Evolutionary conservation across 2,329 filamentous ascomycete species (phyloP).

Genomic region (Cytospora piceae): DNA sequence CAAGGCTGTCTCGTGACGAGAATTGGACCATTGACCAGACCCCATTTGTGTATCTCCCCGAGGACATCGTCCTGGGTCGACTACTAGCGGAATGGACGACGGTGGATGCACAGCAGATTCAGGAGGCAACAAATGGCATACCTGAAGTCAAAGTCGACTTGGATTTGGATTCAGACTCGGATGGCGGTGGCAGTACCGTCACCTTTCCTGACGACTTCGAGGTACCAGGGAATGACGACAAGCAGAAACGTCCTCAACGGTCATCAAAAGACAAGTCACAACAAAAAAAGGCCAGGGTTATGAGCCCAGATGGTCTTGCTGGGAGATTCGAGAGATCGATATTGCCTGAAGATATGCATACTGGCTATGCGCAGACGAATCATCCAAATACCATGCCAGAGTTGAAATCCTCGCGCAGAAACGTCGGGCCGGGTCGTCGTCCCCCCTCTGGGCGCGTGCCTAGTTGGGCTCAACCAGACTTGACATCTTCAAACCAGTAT

Average conservation of each 20-base stretch:
- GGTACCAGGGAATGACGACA: not conserved
- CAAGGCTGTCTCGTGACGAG: not conserved
- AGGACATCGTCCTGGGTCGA: not conserved
- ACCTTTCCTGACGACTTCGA: not conserved
- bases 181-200: not conserved
- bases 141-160: not conserved
- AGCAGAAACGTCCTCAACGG: not conserved
- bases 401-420: not conserved
- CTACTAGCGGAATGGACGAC: slow-evolving; percentile 1
- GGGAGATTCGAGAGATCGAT: not conserved
- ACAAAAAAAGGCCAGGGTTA: not conserved
- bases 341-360: not conserved
- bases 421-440: too few relatives aligned
- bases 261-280: not conserved
- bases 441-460: not conserved
- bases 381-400: not conserved
- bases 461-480: not conserved
- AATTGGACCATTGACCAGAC: not conserved
- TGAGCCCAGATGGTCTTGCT: not conserved
- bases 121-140: not conserved
- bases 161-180: not conserved
- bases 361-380: not conserved
- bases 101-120: not conserved
- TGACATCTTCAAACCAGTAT: not conserved
- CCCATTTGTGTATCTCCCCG: not conserved